A percentile compares a stretch with the other conserved stretches of the same genome.
Conservation (phyloP, 495 filamentous ascomycete species). For the Aspergillus asperescens region DNA sequence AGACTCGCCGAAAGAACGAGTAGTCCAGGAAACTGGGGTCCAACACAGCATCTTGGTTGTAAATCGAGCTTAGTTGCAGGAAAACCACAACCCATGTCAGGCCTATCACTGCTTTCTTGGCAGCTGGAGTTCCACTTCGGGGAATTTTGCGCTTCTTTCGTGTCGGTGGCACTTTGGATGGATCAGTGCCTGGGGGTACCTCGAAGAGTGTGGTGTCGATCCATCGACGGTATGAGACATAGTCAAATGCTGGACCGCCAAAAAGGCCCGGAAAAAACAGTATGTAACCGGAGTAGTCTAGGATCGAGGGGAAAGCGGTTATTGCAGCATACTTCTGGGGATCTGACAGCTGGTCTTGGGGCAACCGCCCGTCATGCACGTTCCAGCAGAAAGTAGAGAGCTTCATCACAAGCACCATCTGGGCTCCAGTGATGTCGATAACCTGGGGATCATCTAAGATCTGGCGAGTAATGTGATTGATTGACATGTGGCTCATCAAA, state of each 20-base stretch:
- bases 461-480: conserved; percentile 81
- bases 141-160: conserved; percentile 94
- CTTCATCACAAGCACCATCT: conserved; percentile 99
- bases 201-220: conserved; percentile 94
- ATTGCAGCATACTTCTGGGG: conserved; percentile 81
- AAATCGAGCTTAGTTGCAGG: conserved; percentile 65
- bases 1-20: conserved; percentile 65
- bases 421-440: conserved; percentile 89
- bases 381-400: conserved; percentile 98
- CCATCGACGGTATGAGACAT: conserved; percentile 85
- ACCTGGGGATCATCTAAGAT: conserved; percentile 54
- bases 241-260: conserved; percentile 87
- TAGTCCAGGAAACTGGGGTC: conserved; percentile 57
- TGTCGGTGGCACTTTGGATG: conserved; percentile 72
- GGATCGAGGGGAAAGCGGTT: conserved; percentile 59
- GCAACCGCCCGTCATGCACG: conserved; percentile 79
- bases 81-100: conserved; percentile 75
- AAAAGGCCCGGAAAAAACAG: conserved; percentile 91
- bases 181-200: conserved; percentile 69
- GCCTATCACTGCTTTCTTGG: conserved; percentile 66
- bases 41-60: conserved; percentile 56
- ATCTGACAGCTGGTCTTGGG: conserved; percentile 73
- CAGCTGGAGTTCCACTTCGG: conserved; percentile 80
- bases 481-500: conserved; percentile 91
- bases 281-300: conserved; percentile 86